Percentiles rank a stretch among this genome's conserved stretches.
Evolutionary conservation across 1,284 basidiomycete genomes (phyloP).

Genomic region (Cryptococcus depauperatus): DNA sequence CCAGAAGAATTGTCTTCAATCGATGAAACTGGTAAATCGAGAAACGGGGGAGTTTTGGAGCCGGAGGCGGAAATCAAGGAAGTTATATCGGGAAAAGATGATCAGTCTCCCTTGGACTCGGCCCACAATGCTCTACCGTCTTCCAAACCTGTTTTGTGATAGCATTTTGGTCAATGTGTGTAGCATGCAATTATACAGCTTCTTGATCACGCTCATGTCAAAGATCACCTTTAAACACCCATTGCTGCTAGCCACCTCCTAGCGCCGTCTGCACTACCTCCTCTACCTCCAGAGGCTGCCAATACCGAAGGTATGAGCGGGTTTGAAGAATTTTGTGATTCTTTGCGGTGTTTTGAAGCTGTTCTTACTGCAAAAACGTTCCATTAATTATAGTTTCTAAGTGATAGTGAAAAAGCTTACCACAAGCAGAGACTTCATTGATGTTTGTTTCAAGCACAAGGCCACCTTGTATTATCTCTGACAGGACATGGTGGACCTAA

Average conservation of each 20-base stretch:
- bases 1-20: no score
- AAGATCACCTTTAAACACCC: slow-evolving; percentile 24
- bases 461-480: slow-evolving; percentile 94
- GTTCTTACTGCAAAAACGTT: slow-evolving; percentile 24
- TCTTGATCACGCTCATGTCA: not conserved
- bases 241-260: slow-evolving; percentile 39
- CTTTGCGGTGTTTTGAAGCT: slow-evolving; percentile 34
- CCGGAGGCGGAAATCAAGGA: no score
- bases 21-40: no score
- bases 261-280: slow-evolving; percentile 30
- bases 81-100: not conserved
- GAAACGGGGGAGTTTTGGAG: no score
- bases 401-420: slow-evolving; percentile 48
- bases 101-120: not conserved
- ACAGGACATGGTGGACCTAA: slow-evolving; percentile 86
- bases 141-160: not conserved
- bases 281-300: slow-evolving; percentile 17
- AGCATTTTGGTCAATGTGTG: not conserved
- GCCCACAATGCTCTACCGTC: not conserved
- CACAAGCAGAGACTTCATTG: slow-evolving; percentile 71
- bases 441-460: slow-evolving; percentile 97
- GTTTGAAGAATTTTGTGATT: slow-evolving; percentile 35
- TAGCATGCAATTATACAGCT: not conserved
- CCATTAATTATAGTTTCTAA: slow-evolving; percentile 1
- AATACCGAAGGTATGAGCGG: slow-evolving; percentile 38